Base-by-base conservation (phyloP, 1,139 yeast genomes). In the Taphrina betulina region DNA sequence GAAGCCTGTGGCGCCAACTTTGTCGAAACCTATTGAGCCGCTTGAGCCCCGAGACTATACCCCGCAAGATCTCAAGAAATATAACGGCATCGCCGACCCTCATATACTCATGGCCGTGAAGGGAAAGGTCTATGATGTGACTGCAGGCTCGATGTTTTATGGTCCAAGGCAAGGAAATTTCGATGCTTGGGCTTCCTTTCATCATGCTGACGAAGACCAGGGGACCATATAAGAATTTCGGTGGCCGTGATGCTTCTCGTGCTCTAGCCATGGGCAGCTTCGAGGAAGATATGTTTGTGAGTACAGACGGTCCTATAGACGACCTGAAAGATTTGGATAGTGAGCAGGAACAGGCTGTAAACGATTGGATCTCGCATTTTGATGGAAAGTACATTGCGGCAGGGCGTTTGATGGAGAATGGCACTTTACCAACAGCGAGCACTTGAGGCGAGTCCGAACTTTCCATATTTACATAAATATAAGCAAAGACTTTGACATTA, bases 161-260 rank as follows among this genome's bases (percentile, higher is more conserved):
- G 98, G 98, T 0, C 98, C 98, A 2, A 89, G 29, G 48, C 96
- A 14, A 20, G 45, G 7, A 3, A 14, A n/a, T 7, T 14, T 19
- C 19, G 16, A 10, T 23, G 31, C 12, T 22, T 8, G 5, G 31
- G n/a, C 17, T 4, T 5, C 14, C 17, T 12, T 5, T 22, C 4
- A 7, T 22, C 16, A 22, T 24, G 29, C 20, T 7, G 31, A 7
- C 12, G 31, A 26, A 12, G 19, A 4, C 17, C 20, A 29, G 41
- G 28, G 58, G 61, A 3, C 61, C 61, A 5, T 48, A 36, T 42
- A 60, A 63, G 35, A 89, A 88, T 67, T 92, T 92, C 75, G 97
- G 97, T 0, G 98, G 98, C 2, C 84, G 88, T 63, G 98, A 92
- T 71, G 97, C 98, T 1, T 85, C 95, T 1, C 75, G 98, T 62